These are phyloP conservation scores for Penicillium robsamsonii DNA, from an alignment of 495 filamentous ascomycete species.

Conservation along the genomic window DNA sequence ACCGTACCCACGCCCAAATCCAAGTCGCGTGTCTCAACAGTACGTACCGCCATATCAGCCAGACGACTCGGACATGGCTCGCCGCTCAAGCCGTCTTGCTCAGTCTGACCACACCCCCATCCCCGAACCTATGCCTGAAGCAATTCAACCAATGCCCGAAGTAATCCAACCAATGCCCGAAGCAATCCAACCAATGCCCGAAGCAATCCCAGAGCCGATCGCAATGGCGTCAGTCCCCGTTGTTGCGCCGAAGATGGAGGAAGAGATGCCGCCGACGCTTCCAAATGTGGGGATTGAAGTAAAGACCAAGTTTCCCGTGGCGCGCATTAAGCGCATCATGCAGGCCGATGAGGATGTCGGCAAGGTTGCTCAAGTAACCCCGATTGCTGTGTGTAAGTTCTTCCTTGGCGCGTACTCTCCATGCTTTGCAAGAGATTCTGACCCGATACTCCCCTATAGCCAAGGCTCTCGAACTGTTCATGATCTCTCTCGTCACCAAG, in stretches of 20 bases:
- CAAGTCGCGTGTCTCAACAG: constrained; percentile 32
- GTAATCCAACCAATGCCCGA: constrained; percentile 8
- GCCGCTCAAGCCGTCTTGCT: constrained; percentile 44
- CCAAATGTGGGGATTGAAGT: constrained; percentile 61
- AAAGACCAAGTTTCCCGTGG: constrained; percentile 94
- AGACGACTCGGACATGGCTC: constrained; percentile 42
- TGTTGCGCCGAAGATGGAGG: neutral
- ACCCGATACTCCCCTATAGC: constrained; percentile 31
- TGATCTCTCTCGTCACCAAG: constrained; percentile 88
- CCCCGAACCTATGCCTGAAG: constrained; percentile 20
- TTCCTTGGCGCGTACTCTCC: neutral
- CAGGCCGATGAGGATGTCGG: constrained; percentile 98
- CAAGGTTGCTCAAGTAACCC: constrained; percentile 96
- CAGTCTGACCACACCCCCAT: constrained; percentile 34
- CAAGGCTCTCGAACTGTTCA: constrained; percentile 95
- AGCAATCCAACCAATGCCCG: constrained; percentile 20
- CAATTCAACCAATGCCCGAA: constrained; percentile 31
- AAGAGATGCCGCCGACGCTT: constrained; percentile 22
- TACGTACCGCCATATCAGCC: constrained; percentile 35
- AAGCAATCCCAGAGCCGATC: constrained; percentile 13
- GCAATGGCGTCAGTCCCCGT: constrained; percentile 9
- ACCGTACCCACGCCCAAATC: constrained; percentile 30
- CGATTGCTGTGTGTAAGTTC: constrained; percentile 80
- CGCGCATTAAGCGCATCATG: constrained; percentile 99
- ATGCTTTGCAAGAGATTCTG: constrained; percentile 17